Percentiles rank a stretch among this genome's conserved stretches.
Evolutionary conservation across 169 alveolate species (phyloP).

Genomic region (Neospora caninum): DNA sequence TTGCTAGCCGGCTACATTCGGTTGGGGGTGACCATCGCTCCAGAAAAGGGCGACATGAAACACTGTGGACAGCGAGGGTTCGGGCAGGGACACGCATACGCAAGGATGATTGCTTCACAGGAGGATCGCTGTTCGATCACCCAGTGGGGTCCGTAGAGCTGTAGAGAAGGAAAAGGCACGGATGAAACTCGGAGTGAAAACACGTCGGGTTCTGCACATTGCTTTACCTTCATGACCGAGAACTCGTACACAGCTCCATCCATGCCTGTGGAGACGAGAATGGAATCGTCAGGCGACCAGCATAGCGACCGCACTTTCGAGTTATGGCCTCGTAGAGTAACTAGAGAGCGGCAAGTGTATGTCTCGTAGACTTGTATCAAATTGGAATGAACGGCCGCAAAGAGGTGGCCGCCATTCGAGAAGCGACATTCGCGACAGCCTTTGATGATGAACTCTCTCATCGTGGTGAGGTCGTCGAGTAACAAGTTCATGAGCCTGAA

Average conservation of each 20-base stretch:
- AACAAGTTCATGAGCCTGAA: conserved; percentile 82
- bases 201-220: too few relatives aligned
- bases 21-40: too few relatives aligned
- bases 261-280: conserved; percentile 87
- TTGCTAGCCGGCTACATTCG: too few relatives aligned
- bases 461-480: conserved; percentile 83
- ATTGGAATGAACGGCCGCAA: conserved; percentile 90
- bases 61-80: too few relatives aligned
- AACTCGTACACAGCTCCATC: conserved; percentile 90
- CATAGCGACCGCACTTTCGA: conserved; percentile 87
- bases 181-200: too few relatives aligned
- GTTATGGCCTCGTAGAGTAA: conserved; percentile 82
- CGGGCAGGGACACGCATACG: too few relatives aligned
- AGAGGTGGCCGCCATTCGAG: conserved; percentile 92
- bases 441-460: conserved; percentile 87
- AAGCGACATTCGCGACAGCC: conserved; percentile 89
- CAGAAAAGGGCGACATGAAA: too few relatives aligned
- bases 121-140: too few relatives aligned
- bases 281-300: conserved; percentile 91
- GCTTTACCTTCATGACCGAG: conserved; percentile 17
- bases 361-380: conserved; percentile 86
- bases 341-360: conserved; percentile 89
- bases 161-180: too few relatives aligned
- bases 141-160: too few relatives aligned
- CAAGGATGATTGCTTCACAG: too few relatives aligned